Evolutionary conservation across 371 early-diverging fungal genomes (phyloP).

Genomic region (Actinomortierella ambigua): DNA sequence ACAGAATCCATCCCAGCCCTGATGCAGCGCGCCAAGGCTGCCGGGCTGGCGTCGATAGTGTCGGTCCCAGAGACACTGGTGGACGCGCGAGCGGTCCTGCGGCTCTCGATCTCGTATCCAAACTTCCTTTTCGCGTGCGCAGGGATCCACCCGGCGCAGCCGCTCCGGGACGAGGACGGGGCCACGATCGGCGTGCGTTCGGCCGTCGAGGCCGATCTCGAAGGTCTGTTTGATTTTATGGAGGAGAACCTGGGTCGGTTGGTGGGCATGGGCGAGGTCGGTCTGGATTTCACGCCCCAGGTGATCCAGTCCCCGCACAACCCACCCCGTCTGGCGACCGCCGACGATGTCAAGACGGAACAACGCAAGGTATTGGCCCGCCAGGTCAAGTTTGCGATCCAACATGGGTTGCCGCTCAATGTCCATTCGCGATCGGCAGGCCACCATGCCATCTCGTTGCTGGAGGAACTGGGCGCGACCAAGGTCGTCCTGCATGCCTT

Average conservation of each 20-base stretch:
- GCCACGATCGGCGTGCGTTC: conserved; percentile 45
- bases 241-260: conserved; percentile 35
- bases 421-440: conserved; percentile 77
- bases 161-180: conserved; percentile 36
- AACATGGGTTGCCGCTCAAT: conserved; percentile 61
- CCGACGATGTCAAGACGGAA: conserved; percentile 52
- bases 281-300: conserved; percentile 72
- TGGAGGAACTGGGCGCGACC: conserved; percentile 57
- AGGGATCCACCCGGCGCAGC: conserved; percentile 56
- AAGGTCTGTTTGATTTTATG: conserved; percentile 49
- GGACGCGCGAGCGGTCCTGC: conserved; percentile 51
- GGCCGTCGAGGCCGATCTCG: conserved; percentile 45
- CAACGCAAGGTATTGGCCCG: conserved; percentile 60
- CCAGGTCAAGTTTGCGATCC: conserved; percentile 59
- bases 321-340: conserved; percentile 24
- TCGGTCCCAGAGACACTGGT: conserved; percentile 53
- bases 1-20: conserved; percentile 26
- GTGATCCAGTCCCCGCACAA: conserved; percentile 49
- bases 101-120: conserved; percentile 42
- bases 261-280: conserved; percentile 64
- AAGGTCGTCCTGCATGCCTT: conserved; percentile 71
- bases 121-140: conserved; percentile 50
- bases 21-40: conserved; percentile 43
- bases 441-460: conserved; percentile 63
- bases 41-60: conserved; percentile 46